phyloP scores from a whole-genome alignment of 2,329 filamentous ascomycete genomes.

The Cladorrhinum sp. region DNA sequence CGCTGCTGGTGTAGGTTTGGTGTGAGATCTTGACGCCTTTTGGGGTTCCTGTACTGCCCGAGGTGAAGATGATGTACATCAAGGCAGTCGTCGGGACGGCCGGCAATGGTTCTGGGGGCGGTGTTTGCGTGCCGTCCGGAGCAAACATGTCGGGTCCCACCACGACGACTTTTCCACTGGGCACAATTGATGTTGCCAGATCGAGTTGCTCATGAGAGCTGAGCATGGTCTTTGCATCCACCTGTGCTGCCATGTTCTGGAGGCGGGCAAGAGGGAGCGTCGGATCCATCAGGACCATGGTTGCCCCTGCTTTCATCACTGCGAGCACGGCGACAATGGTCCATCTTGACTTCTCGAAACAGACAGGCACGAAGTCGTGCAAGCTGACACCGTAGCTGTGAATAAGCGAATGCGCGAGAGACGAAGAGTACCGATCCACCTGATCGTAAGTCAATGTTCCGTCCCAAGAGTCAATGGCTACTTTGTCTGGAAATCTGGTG shows the following conservation, averaged over 20 bases:
- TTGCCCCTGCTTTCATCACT: neutral
- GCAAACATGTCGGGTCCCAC: too few relatives aligned
- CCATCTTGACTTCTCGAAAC: neutral
- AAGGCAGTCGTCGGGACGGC: constrained; percentile 15
- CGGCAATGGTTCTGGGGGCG: constrained; percentile 22
- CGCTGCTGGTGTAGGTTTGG: neutral
- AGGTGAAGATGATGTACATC: constrained; percentile 44
- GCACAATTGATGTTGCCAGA: constrained; percentile 8
- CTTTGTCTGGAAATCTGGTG: constrained; percentile 27
- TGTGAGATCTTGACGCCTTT: constrained; percentile 47
- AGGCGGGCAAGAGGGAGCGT: neutral
- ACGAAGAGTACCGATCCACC: constrained; percentile 14
- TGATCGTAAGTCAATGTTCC: neutral
- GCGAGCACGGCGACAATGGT: neutral
- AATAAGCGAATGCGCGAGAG: constrained; percentile 28
- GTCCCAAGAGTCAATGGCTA: neutral
- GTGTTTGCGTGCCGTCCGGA: neutral
- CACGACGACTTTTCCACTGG: too few relatives aligned
- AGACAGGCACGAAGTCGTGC: neutral
- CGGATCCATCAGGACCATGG: neutral
- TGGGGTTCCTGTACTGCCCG: constrained; percentile 52
- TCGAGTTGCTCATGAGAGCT: neutral
- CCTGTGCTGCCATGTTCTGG: neutral
- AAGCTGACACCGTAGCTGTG: neutral
- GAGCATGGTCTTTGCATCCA: neutral